Evolutionary conservation across 106 monocot genomes (phyloP).

Genomic region (Acanthochlamys bracteata): DNA sequence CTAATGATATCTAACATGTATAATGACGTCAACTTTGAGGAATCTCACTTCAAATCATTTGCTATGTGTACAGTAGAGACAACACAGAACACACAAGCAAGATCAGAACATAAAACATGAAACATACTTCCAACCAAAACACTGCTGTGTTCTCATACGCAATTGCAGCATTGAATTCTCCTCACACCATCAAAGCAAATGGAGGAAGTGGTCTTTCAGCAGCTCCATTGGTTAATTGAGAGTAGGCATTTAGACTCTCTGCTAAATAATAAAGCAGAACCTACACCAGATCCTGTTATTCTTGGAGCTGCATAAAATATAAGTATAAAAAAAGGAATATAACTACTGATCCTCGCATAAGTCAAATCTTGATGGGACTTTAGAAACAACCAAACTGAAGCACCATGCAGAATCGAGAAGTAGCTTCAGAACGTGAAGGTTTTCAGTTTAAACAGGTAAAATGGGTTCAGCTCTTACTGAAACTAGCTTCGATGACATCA

Average conservation of each 20-base stretch:
- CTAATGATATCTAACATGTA: too few relatives aligned
- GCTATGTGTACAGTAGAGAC: too few relatives aligned
- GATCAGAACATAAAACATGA: neutral
- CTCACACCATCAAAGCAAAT: constrained; percentile 44
- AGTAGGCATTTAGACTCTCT: constrained; percentile 48
- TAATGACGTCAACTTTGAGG: too few relatives aligned
- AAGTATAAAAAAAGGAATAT: neutral
- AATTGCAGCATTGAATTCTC: constrained; percentile 44
- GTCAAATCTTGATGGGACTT: too few relatives aligned
- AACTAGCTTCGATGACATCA: constrained; percentile 3
- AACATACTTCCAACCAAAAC: constrained; percentile 38
- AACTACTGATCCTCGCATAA: too few relatives aligned
- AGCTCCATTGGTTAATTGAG: constrained; percentile 21
- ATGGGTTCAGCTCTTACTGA: constrained; percentile 5
- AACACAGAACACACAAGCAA: too few relatives aligned
- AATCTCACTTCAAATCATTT: too few relatives aligned
- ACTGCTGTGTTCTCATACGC: constrained; percentile 38
- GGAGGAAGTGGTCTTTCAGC: constrained; percentile 13
- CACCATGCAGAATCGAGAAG: neutral
- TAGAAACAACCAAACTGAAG: too few relatives aligned
- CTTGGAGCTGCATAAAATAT: constrained; percentile 31
- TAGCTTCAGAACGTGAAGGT: neutral
- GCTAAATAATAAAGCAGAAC: constrained; percentile 31
- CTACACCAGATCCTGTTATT: constrained; percentile 43
- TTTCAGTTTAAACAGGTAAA: neutral